phyloP scores from a whole-genome alignment of 176 grass and related monocot species.

The Bonia amplexicaulis region DNA sequence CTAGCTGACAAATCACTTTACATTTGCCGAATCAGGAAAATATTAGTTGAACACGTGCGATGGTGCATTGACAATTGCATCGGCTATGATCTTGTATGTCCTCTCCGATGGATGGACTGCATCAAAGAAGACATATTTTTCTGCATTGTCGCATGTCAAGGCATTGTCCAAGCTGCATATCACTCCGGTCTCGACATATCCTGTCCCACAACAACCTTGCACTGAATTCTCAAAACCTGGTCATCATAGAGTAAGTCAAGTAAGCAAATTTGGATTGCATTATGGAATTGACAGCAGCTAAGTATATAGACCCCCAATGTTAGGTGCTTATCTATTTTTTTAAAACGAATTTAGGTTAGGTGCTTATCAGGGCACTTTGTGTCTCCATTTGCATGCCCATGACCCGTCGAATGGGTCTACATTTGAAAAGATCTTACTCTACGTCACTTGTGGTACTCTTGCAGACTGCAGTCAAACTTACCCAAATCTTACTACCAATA shows the following conservation, averaged over 20 bases:
- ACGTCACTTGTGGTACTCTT: too few relatives aligned
- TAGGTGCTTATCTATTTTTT: too few relatives aligned
- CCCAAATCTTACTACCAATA: too few relatives aligned
- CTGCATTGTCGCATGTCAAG: slow-evolving; percentile 2
- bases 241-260: not conserved
- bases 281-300: not conserved
- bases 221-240: slow-evolving; percentile 17
- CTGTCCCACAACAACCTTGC: slow-evolving; percentile 34
- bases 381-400: too few relatives aligned
- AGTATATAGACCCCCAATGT: not conserved
- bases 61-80: not conserved
- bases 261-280: not conserved
- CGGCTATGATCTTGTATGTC: slow-evolving; percentile 13
- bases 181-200: slow-evolving; percentile 18
- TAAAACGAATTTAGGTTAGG: not conserved
- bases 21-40: not conserved
- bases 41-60: not conserved
- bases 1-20: not conserved
- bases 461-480: too few relatives aligned
- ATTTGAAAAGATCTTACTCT: too few relatives aligned
- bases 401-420: too few relatives aligned
- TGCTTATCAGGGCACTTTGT: not conserved
- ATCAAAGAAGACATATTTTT: slow-evolving; percentile 30
- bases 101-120: slow-evolving; percentile 38
- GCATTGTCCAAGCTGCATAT: slow-evolving; percentile 17